Percentiles rank a stretch among this genome's conserved stretches.
Evolutionary conservation across 495 filamentous ascomycete genomes (phyloP).

Genomic region (Filosporella fistucella): DNA sequence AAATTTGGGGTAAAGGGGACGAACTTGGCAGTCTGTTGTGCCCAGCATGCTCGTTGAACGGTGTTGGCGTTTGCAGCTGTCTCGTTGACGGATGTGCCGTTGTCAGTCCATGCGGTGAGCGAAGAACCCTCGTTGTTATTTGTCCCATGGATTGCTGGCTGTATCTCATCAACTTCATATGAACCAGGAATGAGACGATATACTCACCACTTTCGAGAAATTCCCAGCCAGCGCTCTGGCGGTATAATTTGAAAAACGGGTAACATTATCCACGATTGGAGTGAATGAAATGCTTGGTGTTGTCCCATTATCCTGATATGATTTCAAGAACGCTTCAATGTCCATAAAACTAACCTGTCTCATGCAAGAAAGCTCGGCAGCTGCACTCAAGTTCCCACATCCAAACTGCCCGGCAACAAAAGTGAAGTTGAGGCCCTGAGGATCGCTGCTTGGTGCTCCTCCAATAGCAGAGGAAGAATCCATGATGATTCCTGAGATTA

Average conservation of each 20-base stretch:
- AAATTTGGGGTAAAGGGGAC: conserved; percentile 14
- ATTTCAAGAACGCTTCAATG: conserved; percentile 36
- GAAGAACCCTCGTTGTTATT: conserved; percentile 37
- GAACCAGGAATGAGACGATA: neutral
- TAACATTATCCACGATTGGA: conserved; percentile 34
- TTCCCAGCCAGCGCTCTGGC: conserved; percentile 17
- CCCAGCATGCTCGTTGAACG: conserved; percentile 7
- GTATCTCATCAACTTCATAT: neutral
- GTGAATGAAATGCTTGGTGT: conserved; percentile 33
- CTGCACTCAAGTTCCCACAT: conserved; percentile 34
- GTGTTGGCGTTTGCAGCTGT: conserved; percentile 23
- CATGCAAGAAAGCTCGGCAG: conserved; percentile 42
- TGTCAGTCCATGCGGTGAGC: conserved; percentile 26
- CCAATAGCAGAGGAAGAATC: conserved; percentile 39
- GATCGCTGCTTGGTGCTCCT: conserved; percentile 27
- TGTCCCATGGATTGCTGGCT: conserved; percentile 36
- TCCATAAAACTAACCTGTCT: conserved; percentile 30
- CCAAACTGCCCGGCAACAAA: conserved; percentile 37
- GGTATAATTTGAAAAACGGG: conserved; percentile 42
- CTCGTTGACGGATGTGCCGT: conserved; percentile 26
- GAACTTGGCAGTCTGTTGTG: conserved; percentile 10
- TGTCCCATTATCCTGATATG: conserved; percentile 31
- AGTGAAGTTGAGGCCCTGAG: conserved; percentile 31
- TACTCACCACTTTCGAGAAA: conserved; percentile 14
- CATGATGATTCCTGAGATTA: conserved; percentile 39